These are phyloP conservation scores for Murraya paniculata DNA, from an alignment of 345 rosid species.

Conservation along the genomic window DNA sequence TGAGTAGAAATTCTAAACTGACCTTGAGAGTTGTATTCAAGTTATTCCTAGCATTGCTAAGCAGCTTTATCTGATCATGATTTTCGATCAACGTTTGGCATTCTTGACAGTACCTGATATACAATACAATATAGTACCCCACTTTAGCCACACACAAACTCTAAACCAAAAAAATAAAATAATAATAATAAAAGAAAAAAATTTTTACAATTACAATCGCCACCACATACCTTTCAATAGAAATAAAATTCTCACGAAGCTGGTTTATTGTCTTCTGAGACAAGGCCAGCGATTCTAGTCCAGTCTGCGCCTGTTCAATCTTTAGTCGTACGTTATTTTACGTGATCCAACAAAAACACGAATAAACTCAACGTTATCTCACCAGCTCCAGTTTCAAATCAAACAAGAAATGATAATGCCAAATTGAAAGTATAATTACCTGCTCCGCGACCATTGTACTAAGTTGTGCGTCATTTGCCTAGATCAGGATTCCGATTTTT, in stretches of 20 bases:
- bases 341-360: neutral
- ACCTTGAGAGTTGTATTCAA: slow-evolving; percentile 90
- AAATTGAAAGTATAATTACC: slow-evolving; percentile 29
- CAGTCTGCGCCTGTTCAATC: slow-evolving; percentile 94
- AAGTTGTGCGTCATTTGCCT: slow-evolving; percentile 99
- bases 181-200: neutral
- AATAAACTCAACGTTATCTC: neutral
- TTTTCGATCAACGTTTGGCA: slow-evolving; percentile 96
- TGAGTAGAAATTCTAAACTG: neutral
- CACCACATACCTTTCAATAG: slow-evolving; percentile 69
- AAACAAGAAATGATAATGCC: neutral
- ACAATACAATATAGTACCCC: neutral
- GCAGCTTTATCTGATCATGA: slow-evolving; percentile 97
- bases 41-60: slow-evolving; percentile 94
- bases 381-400: neutral
- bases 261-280: slow-evolving; percentile 70
- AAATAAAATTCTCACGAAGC: slow-evolving; percentile 78
- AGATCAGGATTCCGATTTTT: neutral
- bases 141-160: slow-evolving; percentile 4
- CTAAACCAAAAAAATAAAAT: neutral
- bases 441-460: slow-evolving; percentile 99
- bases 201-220: neutral
- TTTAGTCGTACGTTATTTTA: slow-evolving; percentile 18
- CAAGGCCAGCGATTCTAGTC: slow-evolving; percentile 65
- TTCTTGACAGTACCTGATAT: slow-evolving; percentile 79